Conservation (phyloP, 768 basidiomycete species). For the Saitozyma podzolica region DNA sequence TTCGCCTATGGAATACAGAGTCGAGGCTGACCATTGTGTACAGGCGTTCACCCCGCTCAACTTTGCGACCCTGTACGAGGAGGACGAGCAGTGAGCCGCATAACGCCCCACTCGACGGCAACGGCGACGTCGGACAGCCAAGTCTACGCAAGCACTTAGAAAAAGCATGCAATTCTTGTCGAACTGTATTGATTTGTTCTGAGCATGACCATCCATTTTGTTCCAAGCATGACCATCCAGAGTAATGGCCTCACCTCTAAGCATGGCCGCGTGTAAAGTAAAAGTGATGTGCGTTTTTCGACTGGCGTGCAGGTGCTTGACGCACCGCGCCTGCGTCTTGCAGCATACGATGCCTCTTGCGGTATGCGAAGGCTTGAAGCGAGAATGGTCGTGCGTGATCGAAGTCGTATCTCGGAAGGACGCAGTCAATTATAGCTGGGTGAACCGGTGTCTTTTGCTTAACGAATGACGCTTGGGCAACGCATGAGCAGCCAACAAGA, state of each 20-base stretch:
- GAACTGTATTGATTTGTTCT: not conserved
- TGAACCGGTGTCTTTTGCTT: no score
- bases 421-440: no score
- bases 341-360: no score
- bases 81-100: slow-evolving; percentile 28
- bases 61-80: slow-evolving; percentile 47
- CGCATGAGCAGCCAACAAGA: no score
- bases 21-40: slow-evolving; percentile 7
- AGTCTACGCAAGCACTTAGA: not conserved
- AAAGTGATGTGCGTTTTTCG: no score
- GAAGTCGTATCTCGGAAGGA: no score
- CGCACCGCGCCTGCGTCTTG: no score
- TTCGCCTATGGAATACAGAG: slow-evolving; percentile 3
- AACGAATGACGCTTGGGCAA: no score
- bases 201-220: not conserved
- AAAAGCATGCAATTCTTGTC: not conserved
- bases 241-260: not conserved
- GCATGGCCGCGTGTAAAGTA: not conserved
- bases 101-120: not conserved
- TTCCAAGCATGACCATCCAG: not conserved
- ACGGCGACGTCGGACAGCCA: not conserved
- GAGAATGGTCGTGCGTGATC: no score
- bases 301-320: no score
- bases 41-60: slow-evolving; percentile 52
- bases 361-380: no score